Conservation (phyloP, 371 early-diverging fungal species). For the Syncephalastrum racemosum region DNA sequence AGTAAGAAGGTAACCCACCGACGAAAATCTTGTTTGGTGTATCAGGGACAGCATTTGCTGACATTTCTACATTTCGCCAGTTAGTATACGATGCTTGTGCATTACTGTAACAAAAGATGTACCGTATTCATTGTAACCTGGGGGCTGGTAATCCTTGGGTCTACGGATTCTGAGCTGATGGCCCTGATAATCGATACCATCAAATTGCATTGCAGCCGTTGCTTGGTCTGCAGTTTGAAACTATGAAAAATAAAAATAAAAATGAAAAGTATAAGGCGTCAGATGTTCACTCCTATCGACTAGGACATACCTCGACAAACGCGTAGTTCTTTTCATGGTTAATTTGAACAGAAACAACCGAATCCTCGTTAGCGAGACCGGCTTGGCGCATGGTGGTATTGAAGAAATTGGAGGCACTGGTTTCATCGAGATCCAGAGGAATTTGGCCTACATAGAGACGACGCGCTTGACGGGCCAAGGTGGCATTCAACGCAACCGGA, state of each 20-base stretch:
- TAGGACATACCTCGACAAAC: slow-evolving; percentile 78
- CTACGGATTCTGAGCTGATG: slow-evolving; percentile 88
- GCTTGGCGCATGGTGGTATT: slow-evolving; percentile 81
- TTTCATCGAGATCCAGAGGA: slow-evolving; percentile 79
- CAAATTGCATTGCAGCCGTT: slow-evolving; percentile 88
- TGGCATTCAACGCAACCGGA: slow-evolving; percentile 37
- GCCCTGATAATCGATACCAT: slow-evolving; percentile 86
- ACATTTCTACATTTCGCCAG: neutral
- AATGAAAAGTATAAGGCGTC: neutral
- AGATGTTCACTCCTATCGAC: neutral
- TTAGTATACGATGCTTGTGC: neutral
- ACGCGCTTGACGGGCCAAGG: slow-evolving; percentile 67
- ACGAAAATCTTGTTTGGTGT: slow-evolving; percentile 93
- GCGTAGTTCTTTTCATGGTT: slow-evolving; percentile 94
- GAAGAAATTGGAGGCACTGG: slow-evolving; percentile 80
- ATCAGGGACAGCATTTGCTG: slow-evolving; percentile 76
- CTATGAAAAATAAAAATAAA: slow-evolving; percentile 31
- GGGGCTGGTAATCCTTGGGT: slow-evolving; percentile 92
- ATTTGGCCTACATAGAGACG: slow-evolving; percentile 94
- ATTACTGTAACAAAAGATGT: neutral
- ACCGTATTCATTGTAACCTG: slow-evolving; percentile 52
- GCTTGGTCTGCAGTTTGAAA: slow-evolving; percentile 90
- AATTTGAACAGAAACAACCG: slow-evolving; percentile 81
- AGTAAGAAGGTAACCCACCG: slow-evolving; percentile 88
- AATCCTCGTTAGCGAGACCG: slow-evolving; percentile 57